phyloP scores from a whole-genome alignment of 228 moss, liverwort and hornwort genomes.

The Sphagnum magellanicum region DNA sequence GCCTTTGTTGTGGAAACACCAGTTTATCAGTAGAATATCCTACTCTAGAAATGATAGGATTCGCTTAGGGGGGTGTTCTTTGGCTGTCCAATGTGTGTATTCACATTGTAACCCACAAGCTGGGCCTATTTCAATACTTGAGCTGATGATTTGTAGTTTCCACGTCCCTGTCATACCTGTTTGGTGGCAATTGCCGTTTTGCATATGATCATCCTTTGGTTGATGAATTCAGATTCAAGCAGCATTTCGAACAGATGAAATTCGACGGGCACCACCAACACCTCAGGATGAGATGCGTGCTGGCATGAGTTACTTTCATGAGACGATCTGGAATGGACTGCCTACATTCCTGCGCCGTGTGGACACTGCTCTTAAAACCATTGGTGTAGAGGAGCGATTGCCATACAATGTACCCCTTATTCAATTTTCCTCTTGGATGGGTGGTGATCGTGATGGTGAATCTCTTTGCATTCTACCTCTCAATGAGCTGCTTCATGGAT shows the following conservation, averaged over 20 bases:
- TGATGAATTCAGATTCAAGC: slow-evolving; percentile 70
- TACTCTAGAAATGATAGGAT: too few relatives aligned
- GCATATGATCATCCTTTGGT: too few relatives aligned
- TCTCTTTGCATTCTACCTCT: not conserved
- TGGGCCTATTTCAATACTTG: too few relatives aligned
- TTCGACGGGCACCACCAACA: slow-evolving; percentile 86
- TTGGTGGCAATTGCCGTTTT: too few relatives aligned
- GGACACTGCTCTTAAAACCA: slow-evolving; percentile 82
- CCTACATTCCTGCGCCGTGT: slow-evolving; percentile 91
- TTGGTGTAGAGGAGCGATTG: slow-evolving; percentile 83
- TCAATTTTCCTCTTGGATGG: slow-evolving; percentile 99
- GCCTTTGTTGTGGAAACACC: too few relatives aligned
- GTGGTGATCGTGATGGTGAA: slow-evolving; percentile 94
- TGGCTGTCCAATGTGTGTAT: too few relatives aligned
- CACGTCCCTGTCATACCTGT: too few relatives aligned
- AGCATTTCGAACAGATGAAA: slow-evolving; percentile 94
- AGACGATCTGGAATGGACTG: slow-evolving; percentile 97
- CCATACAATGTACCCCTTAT: slow-evolving; percentile 89
- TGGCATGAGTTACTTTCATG: slow-evolving; percentile 99
- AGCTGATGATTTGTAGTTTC: too few relatives aligned
- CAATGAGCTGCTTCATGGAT: too few relatives aligned
- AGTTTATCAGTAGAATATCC: too few relatives aligned
- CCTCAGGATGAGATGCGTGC: slow-evolving; percentile 99
- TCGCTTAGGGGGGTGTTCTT: too few relatives aligned
- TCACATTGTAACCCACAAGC: too few relatives aligned